Base-by-base conservation (phyloP, 2,329 filamentous ascomycete species). In the Alternaria metachromatica region DNA sequence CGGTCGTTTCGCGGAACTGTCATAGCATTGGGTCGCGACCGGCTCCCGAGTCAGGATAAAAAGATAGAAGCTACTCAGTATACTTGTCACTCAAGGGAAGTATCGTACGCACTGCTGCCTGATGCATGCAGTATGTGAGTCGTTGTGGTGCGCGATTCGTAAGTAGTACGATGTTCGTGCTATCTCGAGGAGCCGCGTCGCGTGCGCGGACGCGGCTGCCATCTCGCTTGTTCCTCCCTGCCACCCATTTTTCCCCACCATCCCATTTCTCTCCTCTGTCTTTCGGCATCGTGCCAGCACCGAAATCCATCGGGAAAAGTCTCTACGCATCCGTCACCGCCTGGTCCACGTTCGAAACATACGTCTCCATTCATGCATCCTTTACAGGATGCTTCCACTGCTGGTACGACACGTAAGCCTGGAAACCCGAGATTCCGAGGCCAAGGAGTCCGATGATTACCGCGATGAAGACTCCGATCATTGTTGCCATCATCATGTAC, bases 391-490 rank as follows among this genome's bases (percentile, higher is more conserved):
- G 73, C 56, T 79, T 72, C 77, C 76, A 78, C 30, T 74, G 70
- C 64, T 78, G 72, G 41, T 75, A 78, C 2, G 67, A 60, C 18
- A 79, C 65, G 72, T 73, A 79, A 30, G 77, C 72, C 60, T 79
- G 75, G 55, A 74, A 75, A 9, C 51, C 55, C n/a, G 72, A 67
- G 9, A 79, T 53, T 10, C 62, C 70, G 30, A 78, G 51, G 13
- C 72, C 60, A 4, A 73, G 33, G 11, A 76, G 46, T 5, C 73
- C 75, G 2, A 78, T 62, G 7, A 75, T 21, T 0, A 80, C 65
- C 0, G 75, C 74, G 26, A 80, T 69, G 13, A 73, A 55, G 0
- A 79, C 73, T 1, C 76, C 75, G 41, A 71, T 62, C 51, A 78
- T 58, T 0, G 75, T 79, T 5, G 76, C 76, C 65, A 78, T 72